These are phyloP conservation scores for Globisporangium cylindrosporum DNA, from an alignment of 352 stramenopile genomes.

Conservation along the genomic window DNA sequence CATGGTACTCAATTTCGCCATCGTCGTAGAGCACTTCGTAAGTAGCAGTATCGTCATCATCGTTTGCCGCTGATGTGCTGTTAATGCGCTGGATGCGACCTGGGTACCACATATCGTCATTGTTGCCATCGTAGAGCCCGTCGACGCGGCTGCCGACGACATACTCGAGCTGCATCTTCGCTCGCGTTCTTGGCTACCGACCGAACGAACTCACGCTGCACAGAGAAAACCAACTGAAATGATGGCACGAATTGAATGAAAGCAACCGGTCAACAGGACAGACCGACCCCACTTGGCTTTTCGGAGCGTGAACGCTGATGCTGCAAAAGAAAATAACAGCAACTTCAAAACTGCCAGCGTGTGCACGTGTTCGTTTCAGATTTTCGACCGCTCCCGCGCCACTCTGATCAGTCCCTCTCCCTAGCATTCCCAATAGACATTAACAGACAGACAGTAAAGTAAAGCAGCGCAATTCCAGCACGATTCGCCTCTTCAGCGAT, in stretches of 20 bases:
- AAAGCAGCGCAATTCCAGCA: not conserved
- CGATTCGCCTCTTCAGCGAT: not conserved
- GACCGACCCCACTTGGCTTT: not conserved
- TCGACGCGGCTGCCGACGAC: slow-evolving; percentile 63
- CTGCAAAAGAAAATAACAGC: not conserved
- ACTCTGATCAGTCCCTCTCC: not conserved
- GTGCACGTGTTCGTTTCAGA: not conserved
- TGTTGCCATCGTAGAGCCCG: slow-evolving; percentile 78
- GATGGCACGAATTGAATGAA: not conserved
- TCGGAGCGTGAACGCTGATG: not conserved
- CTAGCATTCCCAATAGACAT: not conserved
- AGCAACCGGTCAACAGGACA: not conserved
- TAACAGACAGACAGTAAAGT: not conserved
- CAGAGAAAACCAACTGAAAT: not conserved
- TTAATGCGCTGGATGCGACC: slow-evolving; percentile 41
- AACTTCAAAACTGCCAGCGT: not conserved
- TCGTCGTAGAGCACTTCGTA: slow-evolving; percentile 80
- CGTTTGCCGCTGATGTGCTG: not conserved
- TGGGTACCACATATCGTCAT: slow-evolving; percentile 78
- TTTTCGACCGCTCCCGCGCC: not conserved
- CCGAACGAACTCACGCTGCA: not conserved
- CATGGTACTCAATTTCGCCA: slow-evolving; percentile 53
- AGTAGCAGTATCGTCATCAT: slow-evolving; percentile 14
- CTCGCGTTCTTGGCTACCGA: not conserved
- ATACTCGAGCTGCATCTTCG: slow-evolving; percentile 20